A percentile compares a stretch with the other conserved stretches of the same genome.
phyloP scores from a whole-genome alignment of 768 basidiomycete genomes.

The Leccinum fibrillosum region DNA sequence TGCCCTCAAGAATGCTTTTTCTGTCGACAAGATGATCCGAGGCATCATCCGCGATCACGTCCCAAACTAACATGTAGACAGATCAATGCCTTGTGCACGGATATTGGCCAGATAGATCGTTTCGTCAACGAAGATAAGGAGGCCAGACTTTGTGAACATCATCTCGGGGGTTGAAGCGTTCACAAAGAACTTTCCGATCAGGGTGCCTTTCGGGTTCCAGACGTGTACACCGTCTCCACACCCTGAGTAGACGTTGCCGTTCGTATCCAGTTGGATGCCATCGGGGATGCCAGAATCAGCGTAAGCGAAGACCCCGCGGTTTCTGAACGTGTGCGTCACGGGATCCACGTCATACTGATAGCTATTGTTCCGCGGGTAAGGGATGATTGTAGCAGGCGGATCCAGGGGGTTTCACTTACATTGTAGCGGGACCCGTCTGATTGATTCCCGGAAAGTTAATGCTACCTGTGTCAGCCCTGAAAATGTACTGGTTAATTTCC shows the following conservation, averaged over 20 bases:
- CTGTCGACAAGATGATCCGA: not conserved
- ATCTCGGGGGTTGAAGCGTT: conserved; percentile 33
- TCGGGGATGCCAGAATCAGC: conserved; percentile 64
- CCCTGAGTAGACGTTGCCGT: conserved; percentile 65
- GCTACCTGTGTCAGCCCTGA: conserved; percentile 31
- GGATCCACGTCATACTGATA: conserved; percentile 69
- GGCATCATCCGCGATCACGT: not conserved
- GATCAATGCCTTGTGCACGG: conserved; percentile 25
- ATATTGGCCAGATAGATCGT: conserved; percentile 37
- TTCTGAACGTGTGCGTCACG: conserved; percentile 47
- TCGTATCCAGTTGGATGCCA: conserved; percentile 60
- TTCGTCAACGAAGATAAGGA: conserved; percentile 41
- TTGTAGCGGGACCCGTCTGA: conserved; percentile 62
- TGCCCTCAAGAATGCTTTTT: not conserved
- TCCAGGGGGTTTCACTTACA: conserved; percentile 41
- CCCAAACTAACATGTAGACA: conserved; percentile 6
- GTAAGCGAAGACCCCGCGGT: conserved; percentile 68
- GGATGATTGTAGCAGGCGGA: not conserved
- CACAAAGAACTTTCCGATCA: conserved; percentile 38
- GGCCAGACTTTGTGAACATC: conserved; percentile 39
- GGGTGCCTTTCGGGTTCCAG: conserved; percentile 50
- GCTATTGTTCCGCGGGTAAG: conserved; percentile 31
- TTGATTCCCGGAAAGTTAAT: conserved; percentile 45
- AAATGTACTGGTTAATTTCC: conserved; percentile 17
- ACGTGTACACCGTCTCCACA: conserved; percentile 71